Evolutionary conservation across 2,329 filamentous ascomycete species (phyloP).

Genomic region (Phyllachora maydis): DNA sequence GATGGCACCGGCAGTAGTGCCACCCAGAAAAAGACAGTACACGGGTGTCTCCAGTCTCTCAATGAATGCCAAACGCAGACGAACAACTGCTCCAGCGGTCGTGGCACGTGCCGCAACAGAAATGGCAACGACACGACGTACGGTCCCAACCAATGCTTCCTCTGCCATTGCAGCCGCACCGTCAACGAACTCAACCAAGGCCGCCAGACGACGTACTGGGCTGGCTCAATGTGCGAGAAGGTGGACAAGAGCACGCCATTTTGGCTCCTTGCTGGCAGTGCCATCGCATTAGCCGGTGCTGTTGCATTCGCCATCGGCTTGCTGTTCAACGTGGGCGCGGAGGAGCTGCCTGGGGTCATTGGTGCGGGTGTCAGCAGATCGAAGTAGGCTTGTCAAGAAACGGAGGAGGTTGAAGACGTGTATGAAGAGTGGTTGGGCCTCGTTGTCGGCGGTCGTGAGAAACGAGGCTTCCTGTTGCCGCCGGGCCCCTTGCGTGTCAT

Average conservation of each 20-base stretch:
- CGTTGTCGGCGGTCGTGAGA: not conserved
- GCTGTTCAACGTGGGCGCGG: constrained; percentile 65
- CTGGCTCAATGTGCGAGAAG: constrained; percentile 75
- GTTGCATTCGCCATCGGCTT: constrained; percentile 54
- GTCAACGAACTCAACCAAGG: too few relatives aligned
- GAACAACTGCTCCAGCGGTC: constrained; percentile 60
- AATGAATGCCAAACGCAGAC: constrained; percentile 51
- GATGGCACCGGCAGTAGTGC: too few relatives aligned
- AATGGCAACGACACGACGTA: constrained; percentile 23
- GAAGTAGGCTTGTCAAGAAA: constrained; percentile 34
- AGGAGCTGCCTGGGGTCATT: constrained; percentile 83
- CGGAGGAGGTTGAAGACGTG: not conserved
- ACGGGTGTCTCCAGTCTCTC: constrained; percentile 53
- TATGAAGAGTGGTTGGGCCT: not conserved
- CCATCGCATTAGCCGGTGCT: constrained; percentile 45
- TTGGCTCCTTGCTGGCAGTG: constrained; percentile 65
- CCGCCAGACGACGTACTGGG: constrained; percentile 57
- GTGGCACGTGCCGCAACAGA: constrained; percentile 56
- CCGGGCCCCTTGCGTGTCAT: too few relatives aligned
- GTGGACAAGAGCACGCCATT: constrained; percentile 76
- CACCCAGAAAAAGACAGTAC: too few relatives aligned
- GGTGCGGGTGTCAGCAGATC: constrained; percentile 76
- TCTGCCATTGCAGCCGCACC: constrained; percentile 53
- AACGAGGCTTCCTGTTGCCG: too few relatives aligned
- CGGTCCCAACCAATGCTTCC: constrained; percentile 55